phyloP scores from a whole-genome alignment of 805 yeast genomes.

The Schwanniomyces pseudopolymorphus region DNA sequence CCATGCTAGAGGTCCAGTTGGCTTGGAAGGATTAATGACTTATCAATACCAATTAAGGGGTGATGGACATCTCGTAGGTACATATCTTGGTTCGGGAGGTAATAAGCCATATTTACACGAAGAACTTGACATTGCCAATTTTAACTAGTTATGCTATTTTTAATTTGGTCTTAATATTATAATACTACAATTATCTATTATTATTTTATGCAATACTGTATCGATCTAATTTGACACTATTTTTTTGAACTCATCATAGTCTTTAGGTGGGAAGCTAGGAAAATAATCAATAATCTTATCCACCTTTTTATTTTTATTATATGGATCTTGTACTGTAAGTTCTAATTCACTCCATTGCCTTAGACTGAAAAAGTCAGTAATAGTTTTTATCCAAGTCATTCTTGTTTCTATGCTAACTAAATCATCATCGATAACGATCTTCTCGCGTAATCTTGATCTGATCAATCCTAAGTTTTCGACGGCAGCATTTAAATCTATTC shows the following conservation, averaged over 20 bases:
- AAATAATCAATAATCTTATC: slow-evolving; percentile 45
- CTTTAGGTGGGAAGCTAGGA: slow-evolving; percentile 51
- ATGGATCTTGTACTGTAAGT: slow-evolving; percentile 26
- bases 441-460: slow-evolving; percentile 48
- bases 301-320: slow-evolving; percentile 18
- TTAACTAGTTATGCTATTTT: background rate
- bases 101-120: slow-evolving; percentile 72
- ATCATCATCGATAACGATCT: slow-evolving; percentile 46
- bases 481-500: slow-evolving; percentile 53
- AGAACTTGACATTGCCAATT: slow-evolving; percentile 43
- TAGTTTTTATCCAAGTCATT: slow-evolving; percentile 68
- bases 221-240: slow-evolving; percentile 6
- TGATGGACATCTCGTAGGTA: slow-evolving; percentile 88
- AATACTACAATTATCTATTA: too few relatives aligned
- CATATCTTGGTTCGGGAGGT: slow-evolving; percentile 94
- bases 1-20: slow-evolving; percentile 98
- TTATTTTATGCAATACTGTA: background rate
- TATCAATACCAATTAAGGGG: slow-evolving; percentile 94
- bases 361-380: slow-evolving; percentile 61
- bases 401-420: slow-evolving; percentile 53
- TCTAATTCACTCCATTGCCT: slow-evolving; percentile 55
- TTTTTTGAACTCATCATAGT: slow-evolving; percentile 14
- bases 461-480: slow-evolving; percentile 60
- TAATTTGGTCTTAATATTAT: background rate
- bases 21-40: slow-evolving; percentile 93